Evolutionary conservation across 805 yeast genomes (phyloP).

Genomic region (Danielia oregonensis): DNA sequence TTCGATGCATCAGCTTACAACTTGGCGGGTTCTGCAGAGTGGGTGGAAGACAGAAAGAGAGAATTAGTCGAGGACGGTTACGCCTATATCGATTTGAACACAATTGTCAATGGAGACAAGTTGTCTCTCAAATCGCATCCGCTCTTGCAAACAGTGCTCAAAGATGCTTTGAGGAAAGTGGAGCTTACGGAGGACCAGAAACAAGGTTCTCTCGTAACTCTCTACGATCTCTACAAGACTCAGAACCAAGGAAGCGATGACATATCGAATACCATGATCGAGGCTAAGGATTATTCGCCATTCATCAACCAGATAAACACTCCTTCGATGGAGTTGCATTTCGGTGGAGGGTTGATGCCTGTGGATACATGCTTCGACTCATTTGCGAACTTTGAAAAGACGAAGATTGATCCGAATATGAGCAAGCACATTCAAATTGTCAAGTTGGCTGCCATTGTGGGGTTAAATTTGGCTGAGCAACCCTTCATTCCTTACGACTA

Average conservation of each 20-base stretch:
- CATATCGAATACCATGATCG: conserved; percentile 31
- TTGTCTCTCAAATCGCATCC: conserved; percentile 66
- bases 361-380: conserved; percentile 61
- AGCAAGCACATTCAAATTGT: conserved; percentile 52
- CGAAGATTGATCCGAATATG: conserved; percentile 53
- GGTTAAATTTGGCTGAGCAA: conserved; percentile 62
- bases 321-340: conserved; percentile 63
- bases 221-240: conserved; percentile 25
- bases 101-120: conserved; percentile 51
- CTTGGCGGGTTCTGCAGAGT: conserved; percentile 79
- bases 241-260: conserved; percentile 22
- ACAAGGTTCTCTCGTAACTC: conserved; percentile 9
- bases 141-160: conserved; percentile 47
- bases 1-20: conserved; percentile 82
- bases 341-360: conserved; percentile 39
- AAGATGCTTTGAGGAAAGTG: conserved; percentile 35
- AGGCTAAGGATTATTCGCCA: conserved; percentile 65
- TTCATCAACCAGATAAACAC: conserved; percentile 61
- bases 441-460: conserved; percentile 49
- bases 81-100: conserved; percentile 71
- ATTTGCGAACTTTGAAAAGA: conserved; percentile 48
- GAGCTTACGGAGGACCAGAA: conserved; percentile 6
- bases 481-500: conserved; percentile 75
- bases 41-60: conserved; percentile 56
- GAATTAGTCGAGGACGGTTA: conserved; percentile 58